A percentile compares a stretch with the other conserved stretches of the same genome.
phyloP scores from a whole-genome alignment of 305 asterid species.

The Fraxinus angustifolia region DNA sequence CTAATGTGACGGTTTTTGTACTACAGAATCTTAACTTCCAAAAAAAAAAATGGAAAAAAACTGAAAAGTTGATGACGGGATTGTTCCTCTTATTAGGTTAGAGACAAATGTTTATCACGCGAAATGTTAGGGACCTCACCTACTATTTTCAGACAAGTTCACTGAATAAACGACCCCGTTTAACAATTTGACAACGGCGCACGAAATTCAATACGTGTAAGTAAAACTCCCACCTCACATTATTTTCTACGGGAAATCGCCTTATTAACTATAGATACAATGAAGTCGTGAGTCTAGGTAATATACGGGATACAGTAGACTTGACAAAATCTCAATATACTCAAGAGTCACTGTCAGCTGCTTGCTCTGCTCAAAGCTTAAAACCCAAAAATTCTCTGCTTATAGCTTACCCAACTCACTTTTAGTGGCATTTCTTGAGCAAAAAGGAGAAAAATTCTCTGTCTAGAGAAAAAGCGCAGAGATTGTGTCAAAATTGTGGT shows the following conservation, averaged over 20 bases:
- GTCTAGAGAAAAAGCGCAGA: background rate
- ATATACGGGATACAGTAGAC: background rate
- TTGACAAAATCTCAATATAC: background rate
- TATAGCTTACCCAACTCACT: background rate
- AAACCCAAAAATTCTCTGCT: background rate
- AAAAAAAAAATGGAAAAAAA: background rate
- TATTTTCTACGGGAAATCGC: background rate
- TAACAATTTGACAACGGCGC: background rate
- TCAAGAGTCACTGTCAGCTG: background rate
- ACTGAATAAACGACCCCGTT: background rate
- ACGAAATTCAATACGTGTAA: background rate
- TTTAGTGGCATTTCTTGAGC: background rate
- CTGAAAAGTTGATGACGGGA: background rate
- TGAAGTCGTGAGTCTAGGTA: background rate
- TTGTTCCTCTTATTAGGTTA: background rate
- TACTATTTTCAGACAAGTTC: background rate
- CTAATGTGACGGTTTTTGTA: background rate
- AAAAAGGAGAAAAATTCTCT: background rate
- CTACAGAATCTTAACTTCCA: background rate
- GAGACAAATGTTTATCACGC: background rate
- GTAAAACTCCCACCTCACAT: background rate
- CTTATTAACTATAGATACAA: background rate
- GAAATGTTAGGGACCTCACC: background rate
- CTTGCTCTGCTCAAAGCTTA: background rate
- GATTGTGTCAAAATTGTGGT: background rate